A percentile compares a stretch with the other conserved stretches of the same genome.
Conservation (phyloP, 441 rosid species). For the Bocquillonia castaneifolia region DNA sequence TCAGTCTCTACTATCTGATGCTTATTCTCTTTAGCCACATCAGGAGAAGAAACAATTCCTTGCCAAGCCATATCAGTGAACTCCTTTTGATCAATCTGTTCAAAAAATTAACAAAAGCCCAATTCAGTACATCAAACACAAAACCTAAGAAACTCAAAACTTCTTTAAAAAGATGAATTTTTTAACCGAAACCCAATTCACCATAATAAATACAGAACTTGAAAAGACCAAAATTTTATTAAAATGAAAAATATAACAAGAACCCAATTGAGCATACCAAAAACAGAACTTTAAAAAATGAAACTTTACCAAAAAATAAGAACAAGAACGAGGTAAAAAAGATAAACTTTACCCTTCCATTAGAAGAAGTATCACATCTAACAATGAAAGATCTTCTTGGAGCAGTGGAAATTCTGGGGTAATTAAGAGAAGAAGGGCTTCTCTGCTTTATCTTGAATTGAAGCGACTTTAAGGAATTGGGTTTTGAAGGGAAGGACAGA, state of each 20-base stretch:
- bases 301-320: background rate
- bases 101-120: conserved; percentile 13
- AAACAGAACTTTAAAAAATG: too few relatives aligned
- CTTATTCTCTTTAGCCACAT: conserved; percentile 90
- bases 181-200: too few relatives aligned
- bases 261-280: background rate
- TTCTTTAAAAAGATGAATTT: too few relatives aligned
- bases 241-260: too few relatives aligned
- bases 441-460: conserved; percentile 27
- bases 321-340: background rate
- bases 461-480: conserved; percentile 30
- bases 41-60: conserved; percentile 87
- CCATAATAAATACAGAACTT: background rate
- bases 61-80: conserved; percentile 99
- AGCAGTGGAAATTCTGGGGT: conserved; percentile 22
- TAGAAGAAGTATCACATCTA: conserved; percentile 52
- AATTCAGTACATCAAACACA: conserved; percentile 11
- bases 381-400: conserved; percentile 38
- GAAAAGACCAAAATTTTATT: too few relatives aligned
- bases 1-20: conserved; percentile 99
- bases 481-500: conserved; percentile 36
- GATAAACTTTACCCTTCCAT: conserved; percentile 55
- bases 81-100: conserved; percentile 87
- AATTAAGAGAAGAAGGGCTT: conserved; percentile 22
- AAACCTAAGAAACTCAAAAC: too few relatives aligned